phyloP scores from a whole-genome alignment of 495 filamentous ascomycete species.

The Hypomontagnella monticulosa region DNA sequence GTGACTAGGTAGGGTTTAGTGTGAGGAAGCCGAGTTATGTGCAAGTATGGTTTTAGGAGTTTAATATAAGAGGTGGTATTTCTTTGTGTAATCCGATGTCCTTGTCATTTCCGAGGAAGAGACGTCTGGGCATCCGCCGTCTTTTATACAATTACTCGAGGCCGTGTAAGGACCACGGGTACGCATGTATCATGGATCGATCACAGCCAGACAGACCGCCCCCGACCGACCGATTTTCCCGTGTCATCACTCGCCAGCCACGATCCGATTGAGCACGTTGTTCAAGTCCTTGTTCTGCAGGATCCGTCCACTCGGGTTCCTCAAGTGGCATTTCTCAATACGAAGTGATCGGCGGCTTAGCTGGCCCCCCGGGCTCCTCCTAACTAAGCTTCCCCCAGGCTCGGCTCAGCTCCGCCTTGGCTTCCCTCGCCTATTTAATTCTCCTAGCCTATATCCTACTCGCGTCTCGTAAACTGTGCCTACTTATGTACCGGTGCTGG shows the following conservation, averaged over 20 bases:
- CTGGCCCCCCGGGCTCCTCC: too few species aligned
- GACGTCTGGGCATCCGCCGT: not conserved
- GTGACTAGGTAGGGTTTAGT: not conserved
- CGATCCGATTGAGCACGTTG: constrained; percentile 21
- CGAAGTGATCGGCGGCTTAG: constrained; percentile 43
- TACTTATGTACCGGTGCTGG: not conserved
- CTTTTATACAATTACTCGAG: constrained; percentile 8
- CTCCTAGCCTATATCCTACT: not conserved
- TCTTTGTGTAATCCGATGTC: constrained; percentile 12
- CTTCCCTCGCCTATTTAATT: not conserved
- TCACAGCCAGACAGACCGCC: too few species aligned
- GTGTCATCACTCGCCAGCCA: constrained; percentile 11
- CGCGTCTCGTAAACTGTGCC: constrained; percentile 13
- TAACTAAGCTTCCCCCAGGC: not conserved
- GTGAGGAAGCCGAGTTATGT: constrained; percentile 1
- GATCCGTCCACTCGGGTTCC: constrained; percentile 23
- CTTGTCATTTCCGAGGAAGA: not conserved
- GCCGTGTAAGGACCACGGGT: not conserved
- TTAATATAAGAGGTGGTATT: not conserved
- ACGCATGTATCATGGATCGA: too few species aligned
- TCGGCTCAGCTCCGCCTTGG: constrained; percentile 17
- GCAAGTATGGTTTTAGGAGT: not conserved
- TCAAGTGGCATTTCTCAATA: constrained; percentile 26
- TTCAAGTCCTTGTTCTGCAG: too few species aligned
- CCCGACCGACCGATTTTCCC: not conserved